Conservation (phyloP, 2,329 filamentous ascomycete species). For the Dactylella cylindrospora region DNA sequence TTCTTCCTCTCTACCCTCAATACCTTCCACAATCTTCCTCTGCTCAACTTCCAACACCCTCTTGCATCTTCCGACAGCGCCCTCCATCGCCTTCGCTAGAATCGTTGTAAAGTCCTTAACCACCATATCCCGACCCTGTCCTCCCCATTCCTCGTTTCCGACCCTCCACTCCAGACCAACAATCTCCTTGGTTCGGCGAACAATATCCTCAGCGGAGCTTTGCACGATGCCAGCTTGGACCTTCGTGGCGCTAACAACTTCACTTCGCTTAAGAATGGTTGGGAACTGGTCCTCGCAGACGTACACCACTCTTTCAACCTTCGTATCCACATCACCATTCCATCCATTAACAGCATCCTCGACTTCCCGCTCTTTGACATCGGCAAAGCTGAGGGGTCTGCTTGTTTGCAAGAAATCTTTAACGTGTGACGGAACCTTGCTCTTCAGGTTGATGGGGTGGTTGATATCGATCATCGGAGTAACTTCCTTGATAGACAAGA, state of each 20-base stretch:
- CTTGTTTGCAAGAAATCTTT: constrained; percentile 74
- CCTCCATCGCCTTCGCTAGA: constrained; percentile 48
- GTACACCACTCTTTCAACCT: constrained; percentile 72
- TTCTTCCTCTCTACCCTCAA: constrained; percentile 58
- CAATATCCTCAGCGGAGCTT: constrained; percentile 86
- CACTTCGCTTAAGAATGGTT: constrained; percentile 83
- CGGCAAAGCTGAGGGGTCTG: constrained; percentile 46
- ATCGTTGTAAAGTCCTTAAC: constrained; percentile 34
- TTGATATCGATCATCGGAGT: constrained; percentile 77
- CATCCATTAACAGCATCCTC: constrained; percentile 42
- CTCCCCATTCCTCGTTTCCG: constrained; percentile 68
- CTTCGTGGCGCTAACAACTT: constrained; percentile 71
- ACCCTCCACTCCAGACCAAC: constrained; percentile 72
- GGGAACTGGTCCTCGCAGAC: constrained; percentile 84
- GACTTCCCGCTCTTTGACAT: constrained; percentile 25
- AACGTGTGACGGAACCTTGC: constrained; percentile 78
- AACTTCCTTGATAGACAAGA: constrained; percentile 76
- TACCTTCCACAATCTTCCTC: constrained; percentile 55
- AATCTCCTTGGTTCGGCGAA: constrained; percentile 87
- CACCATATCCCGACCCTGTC: constrained; percentile 36
- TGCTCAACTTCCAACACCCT: constrained; percentile 52
- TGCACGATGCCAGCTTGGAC: constrained; percentile 72
- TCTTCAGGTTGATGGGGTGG: constrained; percentile 83
- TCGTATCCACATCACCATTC: constrained; percentile 45
- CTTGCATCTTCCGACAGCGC: constrained; percentile 47